A percentile compares a stretch with the other conserved stretches of the same genome.
Evolutionary conservation across 1,284 basidiomycete genomes (phyloP).

Genomic region (Sphaerobolus stellatus): DNA sequence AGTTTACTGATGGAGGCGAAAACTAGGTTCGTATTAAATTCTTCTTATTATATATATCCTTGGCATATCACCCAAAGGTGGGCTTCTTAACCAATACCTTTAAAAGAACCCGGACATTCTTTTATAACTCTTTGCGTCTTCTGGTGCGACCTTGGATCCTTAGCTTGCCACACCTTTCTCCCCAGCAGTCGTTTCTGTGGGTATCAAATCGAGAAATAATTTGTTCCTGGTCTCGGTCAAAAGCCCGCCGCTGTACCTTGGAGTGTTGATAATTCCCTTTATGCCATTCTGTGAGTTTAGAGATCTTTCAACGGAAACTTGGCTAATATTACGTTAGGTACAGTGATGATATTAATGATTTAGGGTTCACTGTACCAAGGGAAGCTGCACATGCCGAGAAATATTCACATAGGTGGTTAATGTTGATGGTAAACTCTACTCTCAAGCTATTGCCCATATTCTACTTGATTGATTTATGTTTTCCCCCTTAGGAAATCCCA

Average conservation of each 20-base stretch:
- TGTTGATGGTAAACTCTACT: not conserved
- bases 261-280: not conserved
- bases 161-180: not conserved
- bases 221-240: not conserved
- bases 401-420: not conserved
- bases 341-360: not conserved
- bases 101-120: not conserved
- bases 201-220: not conserved
- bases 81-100: not conserved
- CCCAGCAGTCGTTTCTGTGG: not conserved
- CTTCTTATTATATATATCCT: too few relatives aligned
- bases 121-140: not conserved
- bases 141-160: not conserved
- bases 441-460: not conserved
- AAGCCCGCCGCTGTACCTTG: conserved; percentile 1
- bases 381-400: too few relatives aligned
- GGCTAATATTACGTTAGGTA: not conserved
- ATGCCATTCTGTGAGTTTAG: conserved; percentile 1
- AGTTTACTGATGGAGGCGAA: too few relatives aligned
- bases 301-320: not conserved
- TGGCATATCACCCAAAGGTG: too few relatives aligned
- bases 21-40: too few relatives aligned
- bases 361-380: too few relatives aligned
- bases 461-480: not conserved
- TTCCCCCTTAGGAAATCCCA: not conserved